These are phyloP conservation scores for Pelargonium myrrhifolium DNA, from an alignment of 441 rosid genomes.

Conservation along the genomic window DNA sequence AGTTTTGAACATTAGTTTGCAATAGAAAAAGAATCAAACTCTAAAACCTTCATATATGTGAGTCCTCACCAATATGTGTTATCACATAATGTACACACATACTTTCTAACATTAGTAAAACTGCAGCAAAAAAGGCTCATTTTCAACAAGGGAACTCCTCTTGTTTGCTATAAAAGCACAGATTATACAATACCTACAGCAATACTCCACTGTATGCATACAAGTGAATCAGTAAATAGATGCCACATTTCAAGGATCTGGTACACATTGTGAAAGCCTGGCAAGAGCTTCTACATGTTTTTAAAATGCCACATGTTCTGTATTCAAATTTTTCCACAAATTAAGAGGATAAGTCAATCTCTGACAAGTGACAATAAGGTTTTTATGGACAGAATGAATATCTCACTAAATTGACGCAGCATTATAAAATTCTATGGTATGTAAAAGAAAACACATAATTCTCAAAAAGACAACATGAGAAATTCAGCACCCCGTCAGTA, in stretches of 20 bases:
- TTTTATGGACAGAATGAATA: too few species aligned
- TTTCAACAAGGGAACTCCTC: not conserved
- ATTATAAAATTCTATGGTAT: not conserved
- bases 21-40: not conserved
- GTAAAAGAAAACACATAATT: too few species aligned
- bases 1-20: too few species aligned
- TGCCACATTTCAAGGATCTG: not conserved
- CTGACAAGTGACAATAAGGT: not conserved
- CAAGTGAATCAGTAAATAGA: not conserved
- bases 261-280: not conserved
- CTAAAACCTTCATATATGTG: too few species aligned
- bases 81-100: not conserved
- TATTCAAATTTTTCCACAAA: not conserved
- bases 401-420: too few species aligned
- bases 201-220: not conserved
- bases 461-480: not conserved
- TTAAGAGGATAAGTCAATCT: not conserved
- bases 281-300: not conserved
- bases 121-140: not conserved
- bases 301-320: not conserved
- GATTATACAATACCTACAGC: not conserved
- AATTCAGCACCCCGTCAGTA: not conserved
- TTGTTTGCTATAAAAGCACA: not conserved
- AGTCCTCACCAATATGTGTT: too few species aligned
- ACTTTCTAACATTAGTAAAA: not conserved